Evolutionary conservation across 179 eudicot genomes (phyloP), one percentile per base, ranked within the genome.

Genomic region (Gypsophila paniculata): DNA sequence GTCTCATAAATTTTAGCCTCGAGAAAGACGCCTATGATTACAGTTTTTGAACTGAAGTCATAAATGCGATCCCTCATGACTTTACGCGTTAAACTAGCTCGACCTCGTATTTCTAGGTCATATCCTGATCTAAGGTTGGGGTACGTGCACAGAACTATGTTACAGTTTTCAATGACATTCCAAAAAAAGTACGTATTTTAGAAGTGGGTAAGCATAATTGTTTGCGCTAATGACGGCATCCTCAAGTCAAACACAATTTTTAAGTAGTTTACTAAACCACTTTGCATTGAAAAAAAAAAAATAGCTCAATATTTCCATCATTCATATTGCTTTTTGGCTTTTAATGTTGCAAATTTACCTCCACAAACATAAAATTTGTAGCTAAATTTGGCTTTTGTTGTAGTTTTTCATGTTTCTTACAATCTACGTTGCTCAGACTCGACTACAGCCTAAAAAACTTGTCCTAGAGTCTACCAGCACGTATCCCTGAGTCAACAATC

Each of bases 281-380:
- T 18, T 54, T 18, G 23, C 59, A 54, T 54, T 54, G 59, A 11
- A 19, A 18, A 18, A 54, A 18, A 54, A 18, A 54, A 21, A 0
- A 42, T 6, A 42, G 46, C 59, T 54, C 25, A 54, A n/a, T 2
- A n/a, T 54, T 54, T 54, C 11, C 22, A n/a, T 19, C 59, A 54
- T 54, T 54, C 59, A n/a, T 54, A 54, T 19, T 54, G 59, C 58
- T 53, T 53, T 53, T 53, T 53, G 21, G n/a, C 58, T 53, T 53
- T 18, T n/a, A 8, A 18, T 53, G 15, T 53, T 53, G 58, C 9
- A 53, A 0, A 17, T 13, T 17, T 5, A n/a, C 8, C 58, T 53
- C n/a, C 18, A 12, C 18, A 51, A 51, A 51, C n/a, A 51, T 6
- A 3, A 13, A 13, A 51, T 13, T 51, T 51, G 1, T 11, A 51